phyloP scores from a whole-genome alignment of 2,329 filamentous ascomycete genomes.

The Fusarium anguioides region DNA sequence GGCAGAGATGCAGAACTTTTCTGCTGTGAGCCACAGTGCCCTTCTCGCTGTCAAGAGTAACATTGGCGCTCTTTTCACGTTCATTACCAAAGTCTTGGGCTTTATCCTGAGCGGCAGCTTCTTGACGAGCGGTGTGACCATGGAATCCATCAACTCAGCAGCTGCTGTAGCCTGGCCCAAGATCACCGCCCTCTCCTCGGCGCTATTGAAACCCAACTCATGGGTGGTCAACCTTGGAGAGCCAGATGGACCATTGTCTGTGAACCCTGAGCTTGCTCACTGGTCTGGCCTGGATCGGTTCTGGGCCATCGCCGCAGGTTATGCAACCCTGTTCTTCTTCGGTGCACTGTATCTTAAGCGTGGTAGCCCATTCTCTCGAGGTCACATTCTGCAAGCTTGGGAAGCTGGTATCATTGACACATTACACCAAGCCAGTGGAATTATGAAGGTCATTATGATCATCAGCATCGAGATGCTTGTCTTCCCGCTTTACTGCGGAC shows the following conservation, averaged over 20 bases:
- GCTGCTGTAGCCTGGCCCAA: slow-evolving; percentile 30
- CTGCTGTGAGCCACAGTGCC: slow-evolving; percentile 78
- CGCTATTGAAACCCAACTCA: slow-evolving; percentile 59
- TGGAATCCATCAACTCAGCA: slow-evolving; percentile 19
- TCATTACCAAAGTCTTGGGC: slow-evolving; percentile 53
- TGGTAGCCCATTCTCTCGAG: slow-evolving; percentile 73
- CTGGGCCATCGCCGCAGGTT: slow-evolving; percentile 83
- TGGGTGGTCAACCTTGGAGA: slow-evolving; percentile 70
- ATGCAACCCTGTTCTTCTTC: slow-evolving; percentile 77
- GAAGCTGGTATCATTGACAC: slow-evolving; percentile 85
- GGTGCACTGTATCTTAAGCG: slow-evolving; percentile 84
- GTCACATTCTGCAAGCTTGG: slow-evolving; percentile 67
- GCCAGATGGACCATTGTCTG: slow-evolving; percentile 49
- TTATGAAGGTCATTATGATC: slow-evolving; percentile 97
- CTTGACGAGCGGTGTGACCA: slow-evolving; percentile 25
- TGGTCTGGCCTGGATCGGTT: slow-evolving; percentile 75
- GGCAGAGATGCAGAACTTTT: slow-evolving; percentile 79
- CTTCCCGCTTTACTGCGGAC: slow-evolving; percentile 94
- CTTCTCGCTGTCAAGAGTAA: slow-evolving; percentile 69
- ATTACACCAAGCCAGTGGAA: slow-evolving; percentile 92
- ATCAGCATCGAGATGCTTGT: slow-evolving; percentile 99
- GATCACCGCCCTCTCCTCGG: slow-evolving; percentile 28
- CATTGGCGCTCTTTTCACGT: slow-evolving; percentile 55
- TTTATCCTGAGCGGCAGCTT: slow-evolving; percentile 61
- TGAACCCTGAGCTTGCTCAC: slow-evolving; percentile 70